Evolutionary conservation across 371 early-diverging fungal species (phyloP), one percentile per base, ranked within the genome.

Genomic region (Umbelopsis sp.): DNA sequence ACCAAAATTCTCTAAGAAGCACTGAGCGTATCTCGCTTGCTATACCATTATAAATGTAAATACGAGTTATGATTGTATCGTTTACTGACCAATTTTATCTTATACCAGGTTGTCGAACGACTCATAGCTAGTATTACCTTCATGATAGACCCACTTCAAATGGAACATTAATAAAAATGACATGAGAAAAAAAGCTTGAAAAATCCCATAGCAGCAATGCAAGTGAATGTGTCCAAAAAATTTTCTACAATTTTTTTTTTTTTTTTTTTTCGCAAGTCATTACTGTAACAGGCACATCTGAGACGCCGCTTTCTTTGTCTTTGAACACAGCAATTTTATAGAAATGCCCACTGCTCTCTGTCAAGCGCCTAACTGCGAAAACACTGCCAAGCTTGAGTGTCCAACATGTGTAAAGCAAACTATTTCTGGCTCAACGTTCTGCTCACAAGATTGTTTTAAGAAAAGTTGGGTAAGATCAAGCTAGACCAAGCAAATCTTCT

Each of bases 391-490:
- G 64, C 80, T 96, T 29, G 91, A 92, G 70, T 97, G 97, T 72
- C 97, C 97, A 20, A 94, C 91, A 5, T 97, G 97, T 74, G 65
- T 91, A n/a, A 95, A 95, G 77, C 82, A 91, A 22, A 79, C 76
- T 35, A 84, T 94, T 41, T 70, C 74, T 5, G 86, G 78, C 29
- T 89, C 93, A 4, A 89, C 81, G 75, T 97, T 95, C 70, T 97
- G 97, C 77, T 87, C 91, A 35, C 97, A 96, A 77, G 89, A 86
- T 50, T 96, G 97, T 78, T 97, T 97, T 84, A 93, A 92, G 74
- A 74, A 82, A 65, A 91, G 81, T 77, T 97, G 97, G 97, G 82
- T 84, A 72, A 52, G 35, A n/a, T 29, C 44, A 18, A 25, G 46
- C 29, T 8, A 9, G 12, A 67, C 14, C 63, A 1, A n/a, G 7